Conservation (phyloP, 192 early-diverging fungal species). For the Dissophora globulifera region DNA sequence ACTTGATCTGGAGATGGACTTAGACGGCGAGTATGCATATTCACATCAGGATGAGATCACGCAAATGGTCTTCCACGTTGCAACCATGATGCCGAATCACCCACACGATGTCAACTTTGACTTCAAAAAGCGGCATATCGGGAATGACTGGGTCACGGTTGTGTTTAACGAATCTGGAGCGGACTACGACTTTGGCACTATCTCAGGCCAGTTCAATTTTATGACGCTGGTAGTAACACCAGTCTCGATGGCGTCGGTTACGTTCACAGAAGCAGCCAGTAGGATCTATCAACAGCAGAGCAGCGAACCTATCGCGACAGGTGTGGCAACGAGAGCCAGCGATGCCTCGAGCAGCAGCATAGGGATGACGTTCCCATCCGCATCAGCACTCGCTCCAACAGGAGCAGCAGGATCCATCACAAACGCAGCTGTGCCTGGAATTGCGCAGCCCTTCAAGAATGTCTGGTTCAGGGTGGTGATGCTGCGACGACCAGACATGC, state of each 20-base stretch:
- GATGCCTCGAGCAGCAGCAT: no score
- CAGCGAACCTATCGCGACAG: no score
- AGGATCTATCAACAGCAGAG: conserved; percentile 22
- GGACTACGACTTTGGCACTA: conserved; percentile 87
- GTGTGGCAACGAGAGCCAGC: no score
- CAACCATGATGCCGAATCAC: conserved; percentile 92
- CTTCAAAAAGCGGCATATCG: conserved; percentile 95
- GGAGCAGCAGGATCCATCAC: background rate
- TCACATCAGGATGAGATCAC: conserved; percentile 86
- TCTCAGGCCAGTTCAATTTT: conserved; percentile 95
- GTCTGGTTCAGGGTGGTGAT: conserved; percentile 69
- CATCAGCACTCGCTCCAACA: background rate
- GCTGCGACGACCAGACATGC: conserved; percentile 80
- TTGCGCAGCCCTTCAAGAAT: conserved; percentile 51
- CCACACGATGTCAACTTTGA: conserved; percentile 81
- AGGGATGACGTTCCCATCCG: background rate
- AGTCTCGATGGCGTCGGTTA: conserved; percentile 48
- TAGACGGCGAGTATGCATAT: conserved; percentile 88
- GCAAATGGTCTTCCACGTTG: conserved; percentile 92
- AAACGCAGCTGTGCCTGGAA: background rate
- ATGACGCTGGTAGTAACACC: conserved; percentile 95
- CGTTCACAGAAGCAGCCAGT: conserved; percentile 24
- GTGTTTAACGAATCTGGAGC: conserved; percentile 92
- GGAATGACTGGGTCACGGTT: conserved; percentile 96
- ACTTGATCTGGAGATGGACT: conserved; percentile 82